A percentile compares a stretch with the other conserved stretches of the same genome.
Evolutionary conservation across 768 basidiomycete genomes (phyloP).

Genomic region (Amanita pallidorosea): DNA sequence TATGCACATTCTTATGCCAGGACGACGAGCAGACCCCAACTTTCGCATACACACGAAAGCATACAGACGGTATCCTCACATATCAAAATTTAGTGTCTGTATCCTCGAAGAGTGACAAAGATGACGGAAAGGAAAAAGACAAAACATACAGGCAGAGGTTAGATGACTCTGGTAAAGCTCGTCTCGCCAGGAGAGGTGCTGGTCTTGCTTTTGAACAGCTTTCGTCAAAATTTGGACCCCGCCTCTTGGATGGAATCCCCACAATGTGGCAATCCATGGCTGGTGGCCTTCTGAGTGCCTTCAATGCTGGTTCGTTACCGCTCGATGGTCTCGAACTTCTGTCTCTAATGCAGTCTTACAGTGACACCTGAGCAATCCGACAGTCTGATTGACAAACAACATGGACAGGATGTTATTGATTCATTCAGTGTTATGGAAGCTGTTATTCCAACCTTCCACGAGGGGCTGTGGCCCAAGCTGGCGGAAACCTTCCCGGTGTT

Average conservation of each 20-base stretch:
- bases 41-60: conserved; percentile 57
- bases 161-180: conserved; percentile 52
- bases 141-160: conserved; percentile 26
- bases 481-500: conserved; percentile 67
- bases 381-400: conserved; percentile 53
- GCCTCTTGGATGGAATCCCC: conserved; percentile 71
- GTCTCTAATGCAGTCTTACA: conserved; percentile 13
- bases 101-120: conserved; percentile 20
- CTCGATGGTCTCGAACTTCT: background rate
- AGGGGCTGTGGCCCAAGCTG: conserved; percentile 59
- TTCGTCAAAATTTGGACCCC: conserved; percentile 63
- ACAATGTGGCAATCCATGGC: conserved; percentile 94
- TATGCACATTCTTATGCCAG: conserved; percentile 93
- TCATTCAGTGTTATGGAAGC: conserved; percentile 84
- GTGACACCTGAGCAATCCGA: conserved; percentile 53
- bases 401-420: conserved; percentile 87
- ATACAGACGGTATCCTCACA: conserved; percentile 67
- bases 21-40: conserved; percentile 86
- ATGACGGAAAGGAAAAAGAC: conserved; percentile 34
- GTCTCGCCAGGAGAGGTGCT: conserved; percentile 78
- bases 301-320: conserved; percentile 42
- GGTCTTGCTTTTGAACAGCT: conserved; percentile 72
- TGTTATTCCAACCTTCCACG: conserved; percentile 65
- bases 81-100: conserved; percentile 37
- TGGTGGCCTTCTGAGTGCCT: conserved; percentile 61